phyloP scores from a whole-genome alignment of 2,329 filamentous ascomycete species.

The Lachnellula suecica region DNA sequence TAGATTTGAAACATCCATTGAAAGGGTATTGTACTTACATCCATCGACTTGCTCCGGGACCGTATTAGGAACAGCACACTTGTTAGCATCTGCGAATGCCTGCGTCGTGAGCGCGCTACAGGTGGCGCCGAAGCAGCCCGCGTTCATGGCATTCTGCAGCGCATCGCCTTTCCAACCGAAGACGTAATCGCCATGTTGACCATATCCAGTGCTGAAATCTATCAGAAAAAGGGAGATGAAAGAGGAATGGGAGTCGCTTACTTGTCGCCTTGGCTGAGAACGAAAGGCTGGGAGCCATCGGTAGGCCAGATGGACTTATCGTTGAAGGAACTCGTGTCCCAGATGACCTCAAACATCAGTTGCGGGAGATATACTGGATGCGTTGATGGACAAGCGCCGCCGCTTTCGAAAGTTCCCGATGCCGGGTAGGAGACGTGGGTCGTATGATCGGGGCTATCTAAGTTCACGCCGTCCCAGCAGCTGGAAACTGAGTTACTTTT shows the following conservation, averaged over 20 bases:
- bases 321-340: conserved; percentile 42
- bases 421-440: conserved; percentile 24
- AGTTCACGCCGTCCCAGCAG: conserved; percentile 6
- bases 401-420: conserved; percentile 8
- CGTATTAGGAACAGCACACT: conserved; percentile 45
- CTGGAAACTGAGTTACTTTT: not conserved
- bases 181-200: conserved; percentile 51
- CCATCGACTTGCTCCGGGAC: conserved; percentile 49
- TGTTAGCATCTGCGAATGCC: conserved; percentile 43
- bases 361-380: conserved; percentile 48
- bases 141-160: conserved; percentile 49
- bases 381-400: conserved; percentile 19
- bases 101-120: conserved; percentile 44
- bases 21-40: conserved; percentile 36
- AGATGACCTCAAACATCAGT: conserved; percentile 49
- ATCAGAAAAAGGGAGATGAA: not conserved
- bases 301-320: conserved; percentile 43
- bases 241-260: not conserved
- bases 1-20: not conserved
- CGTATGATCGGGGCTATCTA: too few species aligned
- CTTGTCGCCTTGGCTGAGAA: conserved; percentile 42
- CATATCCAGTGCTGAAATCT: conserved; percentile 37
- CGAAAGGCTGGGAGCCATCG: conserved; percentile 42
- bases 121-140: conserved; percentile 44
- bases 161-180: conserved; percentile 50